Evolutionary conservation across 176 grass and related monocot species (phyloP), one percentile per base, ranked within the genome.

Genomic region (Tillandsia leiboldiana): DNA sequence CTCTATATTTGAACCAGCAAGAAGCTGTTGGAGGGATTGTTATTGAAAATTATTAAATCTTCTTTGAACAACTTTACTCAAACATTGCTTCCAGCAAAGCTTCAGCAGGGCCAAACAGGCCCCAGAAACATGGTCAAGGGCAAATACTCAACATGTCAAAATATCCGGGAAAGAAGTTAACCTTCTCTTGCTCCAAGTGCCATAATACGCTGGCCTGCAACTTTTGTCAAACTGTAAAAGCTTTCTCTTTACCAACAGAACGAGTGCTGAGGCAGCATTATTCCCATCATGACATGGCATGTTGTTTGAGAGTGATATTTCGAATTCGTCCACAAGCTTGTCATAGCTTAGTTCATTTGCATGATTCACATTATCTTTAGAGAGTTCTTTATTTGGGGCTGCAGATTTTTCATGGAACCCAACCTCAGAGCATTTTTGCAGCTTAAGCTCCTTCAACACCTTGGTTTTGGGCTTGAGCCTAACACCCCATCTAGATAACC

Each of bases 161-260:
- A 74, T 11, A 54, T 75, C 15, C 12, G 65, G 53, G 57, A 29
- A 80, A 77, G 64, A 17, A 68, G 50, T 73, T 75, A 64, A 81
- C 94, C 89, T 99, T 83, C 90, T 93, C 81, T 85, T 99, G 9
- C 80, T 83, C 87, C 87, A 90, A 75, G 82, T 88, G 51, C 94
- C 94, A 65, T 88, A 99, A 80, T 99, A 99, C 7, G 94, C 94
- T 11, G 90, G 94, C 22, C 90, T 99, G 78, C 88, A 81, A 68
- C 90, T 90, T 85, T 93, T 87, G 69, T 90, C 89, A 80, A 99
- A 99, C 67, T 99, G 94, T 71, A 99, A 54, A 82, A 99, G 94
- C 64, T 99, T 77, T 69, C 62, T 99, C 63, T 14, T 82, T 64
- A 70, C 24, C 12, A 68, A 53, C 13, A 54, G 73, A 72, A 85